Base-by-base conservation (phyloP, 192 early-diverging fungal genomes). In the Irineochytrium annulatum region DNA sequence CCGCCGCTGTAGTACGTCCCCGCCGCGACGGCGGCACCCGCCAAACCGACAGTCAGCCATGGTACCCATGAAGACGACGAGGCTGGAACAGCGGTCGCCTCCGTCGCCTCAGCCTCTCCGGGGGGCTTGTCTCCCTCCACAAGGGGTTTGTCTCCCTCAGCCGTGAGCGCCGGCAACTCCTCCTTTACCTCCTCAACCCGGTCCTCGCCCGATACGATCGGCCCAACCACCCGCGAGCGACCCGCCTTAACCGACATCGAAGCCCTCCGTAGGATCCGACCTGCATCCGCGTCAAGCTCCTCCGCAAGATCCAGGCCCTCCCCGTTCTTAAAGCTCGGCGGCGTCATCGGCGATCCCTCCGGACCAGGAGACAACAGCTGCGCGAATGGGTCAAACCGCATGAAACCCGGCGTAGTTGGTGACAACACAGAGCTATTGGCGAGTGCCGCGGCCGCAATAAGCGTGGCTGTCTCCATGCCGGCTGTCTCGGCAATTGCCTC, bases 1-100 rank as follows among this genome's bases (percentile, higher is more conserved):
- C 71, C 63, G 33, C 72, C 70, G 34, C 63, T 59, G 44, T 75
- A 73, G 26, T 72, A 72, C 27, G 68, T 72, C 19, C 69, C 73
- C 1, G 68, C 63, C 1, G 59, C 74, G 24, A 72, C 52, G 3
- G 70, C 75, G n/a, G 73, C 75, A 22, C 62, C 67, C 11, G 75
- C 70, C 46, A 49, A 22, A 17, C 46, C 46, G 26, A 49, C 46
- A 22, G 46, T 49, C 22, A 49, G 24, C 46, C 46, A 49, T 22
- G 46, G 46, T 24, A 49, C 26, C 46, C 46, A 49, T 49, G 46
- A 49, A 43, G 59, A 60, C 17, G 59, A n/a, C 33, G 59, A 44
- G 43, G 45, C 19, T 44, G 6, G 41, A 30, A 35, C 39, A n/a
- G 26, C 16, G 13, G 59, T 28, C 27, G 32, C 22, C 14, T 61